phyloP scores from a whole-genome alignment of 1,284 basidiomycete genomes.

The Papiliotrema nemorosa region DNA sequence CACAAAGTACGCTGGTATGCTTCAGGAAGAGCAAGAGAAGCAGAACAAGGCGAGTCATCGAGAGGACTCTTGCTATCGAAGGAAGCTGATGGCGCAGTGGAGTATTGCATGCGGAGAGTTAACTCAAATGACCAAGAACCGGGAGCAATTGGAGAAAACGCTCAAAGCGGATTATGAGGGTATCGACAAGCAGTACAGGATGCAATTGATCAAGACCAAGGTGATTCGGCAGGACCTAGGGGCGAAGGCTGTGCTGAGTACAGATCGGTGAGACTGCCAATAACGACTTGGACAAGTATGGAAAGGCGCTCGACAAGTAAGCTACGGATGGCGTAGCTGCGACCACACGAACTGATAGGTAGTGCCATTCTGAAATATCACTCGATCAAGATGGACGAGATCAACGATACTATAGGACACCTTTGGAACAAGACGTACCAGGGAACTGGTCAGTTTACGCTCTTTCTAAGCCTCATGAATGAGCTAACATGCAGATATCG shows the following conservation, averaged over 20 bases:
- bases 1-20: slow-evolving; percentile 67
- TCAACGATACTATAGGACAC: slow-evolving; percentile 93
- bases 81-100: slow-evolving; percentile 55
- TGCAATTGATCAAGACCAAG: slow-evolving; percentile 92
- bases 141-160: slow-evolving; percentile 67
- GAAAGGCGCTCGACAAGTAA: slow-evolving; percentile 89
- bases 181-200: slow-evolving; percentile 77
- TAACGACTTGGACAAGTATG: slow-evolving; percentile 93
- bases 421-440: slow-evolving; percentile 99
- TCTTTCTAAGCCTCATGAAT: too few relatives aligned
- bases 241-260: slow-evolving; percentile 1
- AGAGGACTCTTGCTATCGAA: not conserved
- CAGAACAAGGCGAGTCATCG: slow-evolving; percentile 59
- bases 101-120: slow-evolving; percentile 78
- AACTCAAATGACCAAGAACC: slow-evolving; percentile 66
- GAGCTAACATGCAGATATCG: slow-evolving; percentile 70
- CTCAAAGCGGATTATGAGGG: slow-evolving; percentile 78
- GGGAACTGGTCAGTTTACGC: slow-evolving; percentile 80
- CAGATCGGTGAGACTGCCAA: slow-evolving; percentile 94
- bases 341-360: not conserved
- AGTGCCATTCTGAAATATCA: slow-evolving; percentile 99
- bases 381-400: slow-evolving; percentile 98
- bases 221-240: slow-evolving; percentile 50
- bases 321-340: slow-evolving; percentile 26
- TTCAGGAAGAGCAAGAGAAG: slow-evolving; percentile 51